Evolutionary conservation across 495 filamentous ascomycete genomes (phyloP), one percentile per base, ranked within the genome.

Genomic region (Durotheca rogersii): DNA sequence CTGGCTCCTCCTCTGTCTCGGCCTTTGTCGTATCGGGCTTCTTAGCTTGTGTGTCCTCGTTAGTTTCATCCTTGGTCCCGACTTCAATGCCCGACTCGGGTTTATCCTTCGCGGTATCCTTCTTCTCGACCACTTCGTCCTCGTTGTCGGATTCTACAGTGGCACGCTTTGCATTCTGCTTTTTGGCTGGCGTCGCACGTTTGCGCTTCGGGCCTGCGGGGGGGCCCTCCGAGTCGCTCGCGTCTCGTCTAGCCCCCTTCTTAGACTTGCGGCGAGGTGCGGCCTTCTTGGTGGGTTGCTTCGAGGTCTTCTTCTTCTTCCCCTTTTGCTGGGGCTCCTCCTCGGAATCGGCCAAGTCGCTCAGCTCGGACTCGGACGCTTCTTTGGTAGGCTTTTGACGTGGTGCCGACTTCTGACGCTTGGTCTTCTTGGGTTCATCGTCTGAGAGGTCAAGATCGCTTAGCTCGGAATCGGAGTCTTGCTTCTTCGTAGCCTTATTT

Each of bases 111-210:
- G 65, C 58, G 15, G 64, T 47, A 7, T 49, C 52, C 7, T 69
- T 62, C 27, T 64, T 64, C 25, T 66, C 67, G 33, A 44, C 37
- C 7, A 33, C 45, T 11, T 61, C 64, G 11, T 70, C 72, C 21
- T 74, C 73, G 19, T 63, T 63, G 35, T 72, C 69, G 0, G 69
- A 64, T 42, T 66, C 53, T 11, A 46, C 53, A 21, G 58, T 61
- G 14, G 43, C 14, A 12, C 19, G 50, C 9, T 66, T 51, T 0
- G 51, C 53, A 14, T 43, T 63, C n/a, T 25, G 67, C 16, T 67
- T 74, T 51, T 44, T 65, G 7, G 29, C 30, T 18, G 56, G 34
- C 6, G 41, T 52, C 20, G 51, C 33, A 32, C 31, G 34, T 46
- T 61, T 58, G 54, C 66, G 58, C 61, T 70, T 46, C 5, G 33